These are phyloP conservation scores for Kokia cookei DNA, from an alignment of 441 rosid genomes.

Conservation along the genomic window DNA sequence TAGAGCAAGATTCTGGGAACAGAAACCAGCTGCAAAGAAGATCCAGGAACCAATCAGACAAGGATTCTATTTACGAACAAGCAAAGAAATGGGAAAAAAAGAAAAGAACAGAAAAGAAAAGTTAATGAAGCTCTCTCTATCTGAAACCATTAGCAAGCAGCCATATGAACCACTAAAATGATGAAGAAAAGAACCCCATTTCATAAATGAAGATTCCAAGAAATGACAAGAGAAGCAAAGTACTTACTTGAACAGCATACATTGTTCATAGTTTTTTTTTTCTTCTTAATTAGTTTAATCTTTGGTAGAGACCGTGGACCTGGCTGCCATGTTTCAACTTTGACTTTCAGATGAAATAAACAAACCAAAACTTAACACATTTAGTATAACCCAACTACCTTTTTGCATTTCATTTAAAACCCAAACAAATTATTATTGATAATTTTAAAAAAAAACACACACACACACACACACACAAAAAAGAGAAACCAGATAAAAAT, in stretches of 20 bases:
- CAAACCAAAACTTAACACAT: neutral
- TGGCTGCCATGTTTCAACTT: slow-evolving; percentile 14
- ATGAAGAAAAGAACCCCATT: neutral
- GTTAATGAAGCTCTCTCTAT: neutral
- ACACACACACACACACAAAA: neutral
- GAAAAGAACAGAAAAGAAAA: neutral
- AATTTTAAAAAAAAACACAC: neutral
- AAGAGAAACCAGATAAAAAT: neutral
- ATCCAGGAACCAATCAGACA: neutral
- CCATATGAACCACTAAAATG: neutral
- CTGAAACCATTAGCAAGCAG: neutral
- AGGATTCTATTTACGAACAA: neutral
- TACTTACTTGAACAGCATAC: neutral
- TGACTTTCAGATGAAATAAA: slow-evolving; percentile 25
- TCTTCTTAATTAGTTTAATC: neutral
- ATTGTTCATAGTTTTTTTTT: neutral
- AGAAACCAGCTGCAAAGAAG: neutral
- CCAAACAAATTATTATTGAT: neutral
- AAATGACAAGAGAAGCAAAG: neutral
- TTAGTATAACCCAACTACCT: slow-evolving; percentile 16
- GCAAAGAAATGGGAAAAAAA: neutral
- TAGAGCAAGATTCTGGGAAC: neutral
- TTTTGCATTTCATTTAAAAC: neutral
- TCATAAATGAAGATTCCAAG: neutral
- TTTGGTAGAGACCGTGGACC: slow-evolving; percentile 1